These are phyloP conservation scores for Carallia pectinifolia DNA, from an alignment of 345 rosid genomes.

Conservation along the genomic window DNA sequence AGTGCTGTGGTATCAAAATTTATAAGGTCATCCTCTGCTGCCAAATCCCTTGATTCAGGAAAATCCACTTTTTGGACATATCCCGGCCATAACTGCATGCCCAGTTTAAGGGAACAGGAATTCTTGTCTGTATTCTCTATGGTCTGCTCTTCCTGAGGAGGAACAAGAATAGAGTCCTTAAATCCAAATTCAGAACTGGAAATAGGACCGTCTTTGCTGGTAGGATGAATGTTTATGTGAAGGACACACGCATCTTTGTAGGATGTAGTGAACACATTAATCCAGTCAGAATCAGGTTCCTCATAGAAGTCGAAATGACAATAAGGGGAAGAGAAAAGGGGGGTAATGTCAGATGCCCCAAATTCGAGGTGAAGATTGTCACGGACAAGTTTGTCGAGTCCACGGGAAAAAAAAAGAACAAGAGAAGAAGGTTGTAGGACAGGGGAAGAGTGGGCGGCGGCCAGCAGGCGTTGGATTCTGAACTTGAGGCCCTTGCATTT, in stretches of 20 bases:
- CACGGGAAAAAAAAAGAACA: slow-evolving; percentile 69
- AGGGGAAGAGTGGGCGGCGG: slow-evolving; percentile 47
- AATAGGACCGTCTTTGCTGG: slow-evolving; percentile 4
- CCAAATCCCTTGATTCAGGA: slow-evolving; percentile 7
- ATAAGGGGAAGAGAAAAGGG: neutral
- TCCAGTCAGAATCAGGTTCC: slow-evolving; percentile 54
- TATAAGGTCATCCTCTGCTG: slow-evolving; percentile 35
- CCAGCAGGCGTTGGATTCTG: slow-evolving; percentile 46
- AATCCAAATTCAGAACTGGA: slow-evolving; percentile 16
- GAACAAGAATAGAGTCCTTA: slow-evolving; percentile 14
- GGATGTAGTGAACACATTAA: slow-evolving; percentile 42
- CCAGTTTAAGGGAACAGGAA: slow-evolving; percentile 45
- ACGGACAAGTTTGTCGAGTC: slow-evolving; percentile 32
- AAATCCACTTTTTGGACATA: slow-evolving; percentile 16
- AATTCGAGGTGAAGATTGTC: slow-evolving; percentile 42
- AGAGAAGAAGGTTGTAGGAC: slow-evolving; percentile 55
- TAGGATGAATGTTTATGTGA: slow-evolving; percentile 49
- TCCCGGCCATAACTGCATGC: slow-evolving; percentile 26
- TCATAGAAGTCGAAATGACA: slow-evolving; percentile 41
- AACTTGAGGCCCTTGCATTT: slow-evolving; percentile 50
- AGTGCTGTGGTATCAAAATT: slow-evolving; percentile 87
- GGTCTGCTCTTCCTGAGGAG: slow-evolving; percentile 21
- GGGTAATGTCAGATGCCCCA: slow-evolving; percentile 43
- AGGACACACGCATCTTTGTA: slow-evolving; percentile 49
- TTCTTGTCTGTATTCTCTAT: slow-evolving; percentile 22